A percentile compares a stretch with the other conserved stretches of the same genome.
Conservation (phyloP, 805 yeast species). For the Vanderwaltozyma tropicalis region DNA sequence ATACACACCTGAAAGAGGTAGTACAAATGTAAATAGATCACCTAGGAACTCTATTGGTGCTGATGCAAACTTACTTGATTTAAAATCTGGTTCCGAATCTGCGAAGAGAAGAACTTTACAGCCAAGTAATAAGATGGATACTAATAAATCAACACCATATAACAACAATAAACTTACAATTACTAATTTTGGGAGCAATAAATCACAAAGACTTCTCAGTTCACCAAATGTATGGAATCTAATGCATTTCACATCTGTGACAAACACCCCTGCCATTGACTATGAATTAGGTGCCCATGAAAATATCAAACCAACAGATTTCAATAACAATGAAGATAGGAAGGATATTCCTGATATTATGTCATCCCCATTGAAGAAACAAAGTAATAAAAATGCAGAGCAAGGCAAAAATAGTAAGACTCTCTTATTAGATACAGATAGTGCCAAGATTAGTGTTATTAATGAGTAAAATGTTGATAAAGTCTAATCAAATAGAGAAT, state of each 20-base stretch:
- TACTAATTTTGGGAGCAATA: not conserved
- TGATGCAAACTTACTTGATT: not conserved
- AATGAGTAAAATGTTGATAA: constrained; percentile 13
- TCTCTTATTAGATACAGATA: constrained; percentile 24
- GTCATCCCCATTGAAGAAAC: constrained; percentile 22
- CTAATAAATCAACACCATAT: constrained; percentile 6
- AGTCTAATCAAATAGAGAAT: too few relatives aligned
- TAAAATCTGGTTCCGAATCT: not conserved
- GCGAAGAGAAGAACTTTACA: not conserved
- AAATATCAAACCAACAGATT: not conserved
- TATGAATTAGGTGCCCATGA: constrained; percentile 2
- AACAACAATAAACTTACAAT: not conserved
- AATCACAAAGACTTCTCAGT: constrained; percentile 22
- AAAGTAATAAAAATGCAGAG: constrained; percentile 4
- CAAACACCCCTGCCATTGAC: constrained; percentile 27
- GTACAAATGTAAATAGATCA: constrained; percentile 13
- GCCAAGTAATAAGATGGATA: not conserved
- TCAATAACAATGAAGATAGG: not conserved
- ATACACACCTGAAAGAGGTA: constrained; percentile 54
- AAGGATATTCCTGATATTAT: constrained; percentile 11
- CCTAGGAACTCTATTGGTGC: constrained; percentile 3
- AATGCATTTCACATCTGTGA: constrained; percentile 58
- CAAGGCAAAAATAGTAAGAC: constrained; percentile 7
- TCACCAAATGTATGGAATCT: constrained; percentile 94
- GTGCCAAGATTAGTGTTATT: constrained; percentile 23